A percentile compares a stretch with the other conserved stretches of the same genome.
These are phyloP conservation scores for Apiosordaria backusii DNA, from an alignment of 495 filamentous ascomycete genomes.

Conservation along the genomic window DNA sequence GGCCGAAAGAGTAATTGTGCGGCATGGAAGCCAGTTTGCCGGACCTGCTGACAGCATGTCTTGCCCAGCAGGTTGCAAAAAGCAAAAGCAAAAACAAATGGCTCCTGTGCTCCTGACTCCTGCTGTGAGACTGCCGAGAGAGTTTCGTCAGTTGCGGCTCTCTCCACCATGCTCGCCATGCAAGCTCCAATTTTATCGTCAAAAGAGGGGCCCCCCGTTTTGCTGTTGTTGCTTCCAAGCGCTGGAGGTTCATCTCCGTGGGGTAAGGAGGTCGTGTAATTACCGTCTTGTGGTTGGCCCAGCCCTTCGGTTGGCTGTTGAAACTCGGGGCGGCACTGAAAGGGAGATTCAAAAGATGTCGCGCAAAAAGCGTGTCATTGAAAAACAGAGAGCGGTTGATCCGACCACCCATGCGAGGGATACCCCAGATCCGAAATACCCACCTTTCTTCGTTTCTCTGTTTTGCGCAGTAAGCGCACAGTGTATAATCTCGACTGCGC, in stretches of 20 bases:
- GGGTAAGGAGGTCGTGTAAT: background rate
- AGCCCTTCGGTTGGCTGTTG: slow-evolving; percentile 3
- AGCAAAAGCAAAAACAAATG: slow-evolving; percentile 6
- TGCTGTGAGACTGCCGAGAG: background rate
- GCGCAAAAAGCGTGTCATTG: slow-evolving; percentile 1
- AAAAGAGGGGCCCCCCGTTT: background rate
- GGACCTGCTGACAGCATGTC: slow-evolving; percentile 1
- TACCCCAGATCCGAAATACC: slow-evolving; percentile 6
- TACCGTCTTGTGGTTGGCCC: background rate
- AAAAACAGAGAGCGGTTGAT: slow-evolving; percentile 12
- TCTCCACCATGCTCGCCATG: background rate
- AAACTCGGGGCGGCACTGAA: background rate
- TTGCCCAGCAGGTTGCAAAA: background rate
- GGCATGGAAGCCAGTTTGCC: slow-evolving; percentile 1
- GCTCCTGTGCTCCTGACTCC: background rate
- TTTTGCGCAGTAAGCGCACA: slow-evolving; percentile 7
- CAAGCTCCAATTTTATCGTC: background rate
- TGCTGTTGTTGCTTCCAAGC: background rate
- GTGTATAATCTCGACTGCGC: background rate
- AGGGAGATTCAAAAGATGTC: background rate
- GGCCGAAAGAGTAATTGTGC: slow-evolving; percentile 3
- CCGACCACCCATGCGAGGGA: slow-evolving; percentile 18
- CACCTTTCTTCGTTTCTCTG: slow-evolving; percentile 5
- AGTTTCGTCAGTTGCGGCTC: slow-evolving; percentile 6
- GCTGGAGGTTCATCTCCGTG: background rate